phyloP scores from a whole-genome alignment of 345 rosid genomes.

The Balakata baccata region DNA sequence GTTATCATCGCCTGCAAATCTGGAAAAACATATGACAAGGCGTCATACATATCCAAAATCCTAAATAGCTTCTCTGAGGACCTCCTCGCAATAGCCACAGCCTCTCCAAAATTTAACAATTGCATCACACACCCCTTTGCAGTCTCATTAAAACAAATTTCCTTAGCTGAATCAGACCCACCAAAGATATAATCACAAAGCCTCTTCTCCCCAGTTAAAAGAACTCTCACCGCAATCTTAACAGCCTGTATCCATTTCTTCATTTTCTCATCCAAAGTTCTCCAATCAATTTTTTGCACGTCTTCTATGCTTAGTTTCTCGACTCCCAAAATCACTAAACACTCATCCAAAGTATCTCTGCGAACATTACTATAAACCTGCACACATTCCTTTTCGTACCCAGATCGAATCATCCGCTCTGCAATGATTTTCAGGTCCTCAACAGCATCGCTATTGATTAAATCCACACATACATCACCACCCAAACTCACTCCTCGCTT shows the following conservation, averaged over 20 bases:
- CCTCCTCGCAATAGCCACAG: slow-evolving; percentile 74
- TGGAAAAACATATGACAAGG: slow-evolving; percentile 52
- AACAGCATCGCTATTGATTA: slow-evolving; percentile 60
- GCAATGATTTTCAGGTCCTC: slow-evolving; percentile 73
- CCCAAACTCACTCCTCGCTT: slow-evolving; percentile 86
- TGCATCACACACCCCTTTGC: slow-evolving; percentile 84
- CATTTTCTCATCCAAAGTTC: slow-evolving; percentile 90
- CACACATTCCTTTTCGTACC: slow-evolving; percentile 93
- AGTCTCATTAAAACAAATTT: slow-evolving; percentile 80
- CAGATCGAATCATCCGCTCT: slow-evolving; percentile 78
- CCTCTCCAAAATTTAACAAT: slow-evolving; percentile 87
- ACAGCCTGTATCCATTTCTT: slow-evolving; percentile 93
- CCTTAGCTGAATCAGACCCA: slow-evolving; percentile 53
- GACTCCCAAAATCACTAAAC: slow-evolving; percentile 64
- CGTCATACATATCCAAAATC: slow-evolving; percentile 94
- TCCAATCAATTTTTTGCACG: slow-evolving; percentile 92
- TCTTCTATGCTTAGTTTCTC: slow-evolving; percentile 96
- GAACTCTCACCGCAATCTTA: slow-evolving; percentile 65
- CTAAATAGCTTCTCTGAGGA: slow-evolving; percentile 92
- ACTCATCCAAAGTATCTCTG: slow-evolving; percentile 83
- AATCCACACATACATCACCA: slow-evolving; percentile 73
- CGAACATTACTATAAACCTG: slow-evolving; percentile 78
- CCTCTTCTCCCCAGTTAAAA: slow-evolving; percentile 73
- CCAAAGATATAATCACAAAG: slow-evolving; percentile 71
- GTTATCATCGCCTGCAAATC: slow-evolving; percentile 58